These are phyloP conservation scores for Taxillus chinensis DNA, from an alignment of 164 flowering plant genomes.

Conservation along the genomic window DNA sequence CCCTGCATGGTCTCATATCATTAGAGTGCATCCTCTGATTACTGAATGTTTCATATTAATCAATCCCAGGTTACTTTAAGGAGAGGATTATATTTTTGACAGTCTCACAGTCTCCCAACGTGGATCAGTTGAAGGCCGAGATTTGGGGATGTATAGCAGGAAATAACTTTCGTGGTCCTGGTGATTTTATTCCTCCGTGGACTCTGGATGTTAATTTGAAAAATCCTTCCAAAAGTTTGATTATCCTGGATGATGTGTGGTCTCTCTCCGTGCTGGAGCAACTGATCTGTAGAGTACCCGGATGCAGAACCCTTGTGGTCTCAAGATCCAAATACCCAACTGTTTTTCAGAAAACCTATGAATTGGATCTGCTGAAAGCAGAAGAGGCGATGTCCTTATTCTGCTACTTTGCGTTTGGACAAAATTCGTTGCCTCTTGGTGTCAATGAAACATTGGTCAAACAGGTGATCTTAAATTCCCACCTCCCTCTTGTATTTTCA, in stretches of 20 bases:
- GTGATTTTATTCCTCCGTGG: slow-evolving; percentile 23
- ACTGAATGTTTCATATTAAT: neutral
- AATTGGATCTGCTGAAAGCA: slow-evolving; percentile 47
- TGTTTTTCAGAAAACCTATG: slow-evolving; percentile 15
- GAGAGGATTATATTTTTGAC: slow-evolving; percentile 52
- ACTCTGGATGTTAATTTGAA: slow-evolving; percentile 16
- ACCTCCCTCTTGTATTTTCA: neutral
- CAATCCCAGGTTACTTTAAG: slow-evolving; percentile 41
- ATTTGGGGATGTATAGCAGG: slow-evolving; percentile 37
- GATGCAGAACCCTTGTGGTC: slow-evolving; percentile 62
- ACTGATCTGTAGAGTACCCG: slow-evolving; percentile 36
- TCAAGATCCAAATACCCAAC: slow-evolving; percentile 22
- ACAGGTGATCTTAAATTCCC: slow-evolving; percentile 33
- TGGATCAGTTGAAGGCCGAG: slow-evolving; percentile 37
- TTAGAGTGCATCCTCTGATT: neutral
- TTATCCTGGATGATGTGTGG: slow-evolving; percentile 74
- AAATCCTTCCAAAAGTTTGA: slow-evolving; percentile 17
- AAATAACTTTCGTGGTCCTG: slow-evolving; percentile 4
- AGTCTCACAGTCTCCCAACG: slow-evolving; percentile 68
- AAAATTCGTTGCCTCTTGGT: slow-evolving; percentile 31
- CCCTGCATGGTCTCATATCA: too few relatives aligned
- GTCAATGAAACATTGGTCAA: slow-evolving; percentile 40
- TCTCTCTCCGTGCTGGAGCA: slow-evolving; percentile 37
- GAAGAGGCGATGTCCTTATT: slow-evolving; percentile 54
- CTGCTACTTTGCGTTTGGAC: slow-evolving; percentile 55